Base-by-base conservation (phyloP, 495 filamentous ascomycete species). In the Apodospora peruviana region DNA sequence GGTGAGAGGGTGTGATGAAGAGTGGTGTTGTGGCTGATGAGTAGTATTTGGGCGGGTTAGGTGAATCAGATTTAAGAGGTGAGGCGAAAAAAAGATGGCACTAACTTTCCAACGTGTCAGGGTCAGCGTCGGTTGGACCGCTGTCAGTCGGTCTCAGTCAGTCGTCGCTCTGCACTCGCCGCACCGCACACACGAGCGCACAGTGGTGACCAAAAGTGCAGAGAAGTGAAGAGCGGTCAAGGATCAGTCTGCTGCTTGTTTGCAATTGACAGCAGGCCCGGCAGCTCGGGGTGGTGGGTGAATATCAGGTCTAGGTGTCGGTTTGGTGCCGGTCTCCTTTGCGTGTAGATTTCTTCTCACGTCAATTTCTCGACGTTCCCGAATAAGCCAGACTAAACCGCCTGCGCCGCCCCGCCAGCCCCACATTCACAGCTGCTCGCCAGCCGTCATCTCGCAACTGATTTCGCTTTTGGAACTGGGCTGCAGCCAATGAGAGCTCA, bases 301-400 rank as follows among this genome's bases (percentile, higher is more conserved):
- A 36, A 56, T 58, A 61, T 61, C 45, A 41, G 17, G 22, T 51
- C 27, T 25, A 38, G n/a, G 8, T 17, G 39, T 36, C 43, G 38
- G 40, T 17, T 34, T 40, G 45, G 19, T 39, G 45, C 10, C 18
- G 40, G 42, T 36, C 22, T 25, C 43, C 45, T 36, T 47, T 51
- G 50, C 43, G 49, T 51, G 58, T 61, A 57, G 63, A 64, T 64
- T 66, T 66, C 60, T 64, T 58, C 55, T 61, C 57, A 61, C 57
- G 61, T 57, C 56, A 64, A 62, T 62, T 66, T 62, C 44, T 56
- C 50, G 61, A 48, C 39, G 53, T 56, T 58, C 48, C 57, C 60
- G 52, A 65, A 64, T 66, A 66, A 59, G 61, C 61, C 53, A 59
- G 45, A 22, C 56, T 52, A 61, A 39, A 16, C 14, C 41, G 17